A percentile compares a stretch with the other conserved stretches of the same genome.
Evolutionary conservation across 352 stramenopile species (phyloP).

Genomic region (Pythium plurisporium): DNA sequence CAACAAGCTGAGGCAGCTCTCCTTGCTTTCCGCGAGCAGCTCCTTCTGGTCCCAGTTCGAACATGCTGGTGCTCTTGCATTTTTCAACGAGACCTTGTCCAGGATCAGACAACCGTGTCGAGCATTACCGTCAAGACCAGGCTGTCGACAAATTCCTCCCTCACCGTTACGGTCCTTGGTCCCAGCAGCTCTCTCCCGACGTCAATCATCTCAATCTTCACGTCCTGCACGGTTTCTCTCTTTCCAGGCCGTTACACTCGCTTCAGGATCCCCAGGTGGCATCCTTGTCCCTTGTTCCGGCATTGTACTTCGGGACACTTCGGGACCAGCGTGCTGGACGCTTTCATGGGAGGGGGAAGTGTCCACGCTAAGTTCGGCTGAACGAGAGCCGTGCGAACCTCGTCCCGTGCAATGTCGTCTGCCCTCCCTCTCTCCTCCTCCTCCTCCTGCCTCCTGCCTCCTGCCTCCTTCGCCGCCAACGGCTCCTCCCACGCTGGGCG

Average conservation of each 20-base stretch:
- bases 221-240: neutral
- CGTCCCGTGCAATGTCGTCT: too few species aligned
- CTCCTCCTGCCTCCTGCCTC: neutral
- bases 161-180: too few species aligned
- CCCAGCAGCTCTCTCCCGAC: too few species aligned
- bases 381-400: conserved; percentile 19
- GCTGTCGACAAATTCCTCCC: too few species aligned
- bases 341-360: conserved; percentile 7
- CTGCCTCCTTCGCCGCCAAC: neutral
- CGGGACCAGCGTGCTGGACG: conserved; percentile 9
- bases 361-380: conserved; percentile 26
- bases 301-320: conserved; percentile 3
- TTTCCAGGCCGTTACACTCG: neutral
- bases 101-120: too few species aligned
- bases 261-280: neutral
- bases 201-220: too few species aligned
- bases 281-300: neutral
- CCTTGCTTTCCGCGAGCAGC: too few species aligned
- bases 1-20: too few species aligned
- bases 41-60: too few species aligned
- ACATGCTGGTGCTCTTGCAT: too few species aligned
- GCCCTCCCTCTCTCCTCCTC: neutral
- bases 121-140: too few species aligned
- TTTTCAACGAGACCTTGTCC: too few species aligned
- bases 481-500: neutral